Percentiles rank a stretch among this genome's conserved stretches.
Evolutionary conservation across 805 yeast genomes (phyloP).

Genomic region (Candida germanica): DNA sequence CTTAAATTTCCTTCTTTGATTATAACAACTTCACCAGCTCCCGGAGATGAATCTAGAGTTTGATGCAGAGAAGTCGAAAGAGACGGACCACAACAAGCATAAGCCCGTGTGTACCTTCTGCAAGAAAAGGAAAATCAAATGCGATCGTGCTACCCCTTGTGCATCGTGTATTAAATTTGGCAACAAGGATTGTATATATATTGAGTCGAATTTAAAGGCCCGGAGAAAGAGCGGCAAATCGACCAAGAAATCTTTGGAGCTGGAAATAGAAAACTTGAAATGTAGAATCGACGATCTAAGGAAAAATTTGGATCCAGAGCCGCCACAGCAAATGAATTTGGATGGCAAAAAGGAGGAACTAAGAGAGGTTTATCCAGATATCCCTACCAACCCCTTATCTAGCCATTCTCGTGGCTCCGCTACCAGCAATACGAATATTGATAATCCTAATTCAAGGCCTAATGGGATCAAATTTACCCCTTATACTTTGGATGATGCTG

Average conservation of each 20-base stretch:
- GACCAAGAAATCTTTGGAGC: conserved; percentile 8
- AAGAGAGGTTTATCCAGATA: too few relatives aligned
- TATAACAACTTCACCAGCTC: too few relatives aligned
- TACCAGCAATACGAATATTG: background rate
- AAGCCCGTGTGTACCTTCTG: conserved; percentile 28
- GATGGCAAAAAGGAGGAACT: too few relatives aligned
- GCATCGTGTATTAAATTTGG: conserved; percentile 24
- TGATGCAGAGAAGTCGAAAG: too few relatives aligned
- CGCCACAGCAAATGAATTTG: background rate
- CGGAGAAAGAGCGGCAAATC: conserved; percentile 3
- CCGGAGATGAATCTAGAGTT: too few relatives aligned
- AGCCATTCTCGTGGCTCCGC: background rate
- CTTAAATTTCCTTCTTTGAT: too few relatives aligned
- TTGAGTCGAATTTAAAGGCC: conserved; percentile 6
- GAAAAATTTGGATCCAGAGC: background rate
- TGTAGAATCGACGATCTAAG: conserved; percentile 8
- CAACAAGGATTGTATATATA: conserved; percentile 13
- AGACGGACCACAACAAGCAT: background rate
- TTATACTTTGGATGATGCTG: conserved; percentile 6
- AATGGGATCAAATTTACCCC: background rate
- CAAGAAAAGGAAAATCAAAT: conserved; percentile 36
- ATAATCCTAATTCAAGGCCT: background rate
- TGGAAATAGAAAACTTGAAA: conserved; percentile 12
- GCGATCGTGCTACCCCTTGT: conserved; percentile 43
- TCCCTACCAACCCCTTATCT: background rate